These are phyloP conservation scores for Colletotrichum sp. DNA, from an alignment of 2,329 filamentous ascomycete species.

Conservation along the genomic window DNA sequence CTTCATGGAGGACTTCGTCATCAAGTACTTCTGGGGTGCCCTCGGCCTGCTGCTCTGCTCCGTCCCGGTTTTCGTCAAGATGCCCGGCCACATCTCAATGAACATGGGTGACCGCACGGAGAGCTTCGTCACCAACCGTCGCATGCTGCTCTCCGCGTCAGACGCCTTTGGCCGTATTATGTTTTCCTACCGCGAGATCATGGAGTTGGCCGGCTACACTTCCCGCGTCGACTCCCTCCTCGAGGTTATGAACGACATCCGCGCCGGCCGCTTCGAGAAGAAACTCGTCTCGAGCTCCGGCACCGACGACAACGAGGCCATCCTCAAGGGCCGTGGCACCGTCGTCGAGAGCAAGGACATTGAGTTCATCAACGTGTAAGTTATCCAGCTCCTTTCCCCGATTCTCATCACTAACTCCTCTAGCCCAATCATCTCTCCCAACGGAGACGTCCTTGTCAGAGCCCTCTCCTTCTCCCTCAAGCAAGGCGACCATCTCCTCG, in stretches of 20 bases:
- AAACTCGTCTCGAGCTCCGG: conserved; percentile 90
- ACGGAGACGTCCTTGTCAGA: conserved; percentile 89
- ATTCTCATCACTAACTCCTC: not conserved
- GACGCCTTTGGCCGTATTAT: conserved; percentile 95
- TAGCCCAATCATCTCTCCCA: conserved; percentile 91
- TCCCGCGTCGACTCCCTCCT: conserved; percentile 88
- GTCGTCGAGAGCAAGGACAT: conserved; percentile 85
- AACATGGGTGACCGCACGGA: conserved; percentile 75
- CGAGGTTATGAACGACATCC: conserved; percentile 93
- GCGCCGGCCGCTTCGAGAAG: conserved; percentile 91
- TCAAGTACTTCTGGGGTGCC: conserved; percentile 99
- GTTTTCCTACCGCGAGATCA: conserved; percentile 98
- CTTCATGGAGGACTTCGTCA: conserved; percentile 99
- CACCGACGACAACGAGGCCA: conserved; percentile 80
- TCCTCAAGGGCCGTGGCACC: conserved; percentile 81
- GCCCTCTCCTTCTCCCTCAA: conserved; percentile 86
- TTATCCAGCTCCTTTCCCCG: conserved; percentile 18
- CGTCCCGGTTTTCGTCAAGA: conserved; percentile 93
- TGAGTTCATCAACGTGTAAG: conserved; percentile 80
- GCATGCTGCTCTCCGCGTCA: conserved; percentile 90
- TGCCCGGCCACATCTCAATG: conserved; percentile 70
- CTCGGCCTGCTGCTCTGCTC: conserved; percentile 90
- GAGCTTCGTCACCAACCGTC: conserved; percentile 90
- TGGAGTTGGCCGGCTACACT: conserved; percentile 94
- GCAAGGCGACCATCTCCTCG: conserved; percentile 87